Conservation (phyloP, 345 rosid species). For the Sisymbrium irio region DNA sequence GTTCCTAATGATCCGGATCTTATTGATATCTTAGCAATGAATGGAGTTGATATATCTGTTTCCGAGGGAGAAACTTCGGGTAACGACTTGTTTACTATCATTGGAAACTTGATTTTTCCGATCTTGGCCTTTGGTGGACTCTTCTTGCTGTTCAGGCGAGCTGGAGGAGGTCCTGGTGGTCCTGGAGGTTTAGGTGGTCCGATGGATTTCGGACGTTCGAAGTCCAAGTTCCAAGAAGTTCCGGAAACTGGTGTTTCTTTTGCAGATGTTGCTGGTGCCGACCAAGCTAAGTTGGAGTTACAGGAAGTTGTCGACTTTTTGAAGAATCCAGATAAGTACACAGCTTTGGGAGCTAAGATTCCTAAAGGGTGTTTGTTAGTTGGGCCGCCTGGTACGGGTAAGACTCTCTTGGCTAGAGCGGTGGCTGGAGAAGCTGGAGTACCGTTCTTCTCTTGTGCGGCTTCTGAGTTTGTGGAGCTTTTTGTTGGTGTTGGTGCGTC, state of each 20-base stretch:
- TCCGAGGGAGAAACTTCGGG: slow-evolving; percentile 63
- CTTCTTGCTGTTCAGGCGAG: slow-evolving; percentile 59
- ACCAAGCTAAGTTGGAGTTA: slow-evolving; percentile 71
- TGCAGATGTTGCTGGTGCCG: slow-evolving; percentile 81
- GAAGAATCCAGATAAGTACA: slow-evolving; percentile 81
- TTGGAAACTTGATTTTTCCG: slow-evolving; percentile 68
- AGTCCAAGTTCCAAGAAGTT: slow-evolving; percentile 79
- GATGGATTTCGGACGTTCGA: slow-evolving; percentile 76
- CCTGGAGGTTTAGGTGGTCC: slow-evolving; percentile 89
- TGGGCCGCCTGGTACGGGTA: slow-evolving; percentile 86
- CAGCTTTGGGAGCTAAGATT: slow-evolving; percentile 78
- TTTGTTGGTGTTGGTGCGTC: slow-evolving; percentile 91
- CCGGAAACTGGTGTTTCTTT: slow-evolving; percentile 82
- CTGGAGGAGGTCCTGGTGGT: slow-evolving; percentile 66
- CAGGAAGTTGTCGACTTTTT: slow-evolving; percentile 84
- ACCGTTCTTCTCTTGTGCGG: slow-evolving; percentile 81
- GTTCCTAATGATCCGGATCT: slow-evolving; percentile 76
- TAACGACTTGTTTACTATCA: slow-evolving; percentile 53
- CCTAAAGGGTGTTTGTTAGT: slow-evolving; percentile 82
- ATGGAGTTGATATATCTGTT: slow-evolving; percentile 72
- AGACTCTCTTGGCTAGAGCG: slow-evolving; percentile 76
- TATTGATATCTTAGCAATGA: slow-evolving; percentile 71
- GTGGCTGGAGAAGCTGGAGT: slow-evolving; percentile 90
- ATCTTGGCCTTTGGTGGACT: slow-evolving; percentile 64
- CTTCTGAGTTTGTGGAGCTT: slow-evolving; percentile 81